Conservation (phyloP, 2,329 filamentous ascomycete genomes). For the Aspergillus fumigatiaffinis region DNA sequence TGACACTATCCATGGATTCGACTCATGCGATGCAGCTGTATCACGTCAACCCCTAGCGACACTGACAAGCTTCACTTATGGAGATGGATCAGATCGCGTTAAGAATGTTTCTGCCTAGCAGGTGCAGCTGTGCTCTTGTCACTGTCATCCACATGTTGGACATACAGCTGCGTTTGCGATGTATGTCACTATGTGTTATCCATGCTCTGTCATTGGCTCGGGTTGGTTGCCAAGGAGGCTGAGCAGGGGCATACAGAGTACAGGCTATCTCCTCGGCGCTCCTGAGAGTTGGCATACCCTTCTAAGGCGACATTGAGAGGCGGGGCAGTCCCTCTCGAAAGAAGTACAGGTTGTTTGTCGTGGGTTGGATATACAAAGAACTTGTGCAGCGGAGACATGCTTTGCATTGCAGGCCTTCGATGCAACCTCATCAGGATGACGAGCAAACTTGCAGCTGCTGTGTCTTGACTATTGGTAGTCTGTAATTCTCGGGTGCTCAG, state of each 20-base stretch:
- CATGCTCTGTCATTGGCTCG: neutral
- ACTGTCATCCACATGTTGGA: neutral
- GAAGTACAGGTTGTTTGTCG: neutral
- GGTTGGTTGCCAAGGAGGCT: neutral
- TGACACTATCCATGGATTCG: neutral
- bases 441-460: no score
- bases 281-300: no score
- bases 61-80: neutral
- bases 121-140: no score
- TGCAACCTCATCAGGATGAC: neutral
- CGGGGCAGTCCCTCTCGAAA: neutral
- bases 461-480: no score
- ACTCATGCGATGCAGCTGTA: no score
- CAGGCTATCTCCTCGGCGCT: neutral
- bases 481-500: neutral
- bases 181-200: neutral
- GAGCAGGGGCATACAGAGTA: neutral
- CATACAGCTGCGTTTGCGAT: neutral
- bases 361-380: neutral
- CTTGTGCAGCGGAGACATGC: neutral
- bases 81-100: neutral
- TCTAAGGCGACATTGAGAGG: no score
- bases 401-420: neutral
- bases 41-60: neutral
- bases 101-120: neutral